Evolutionary conservation across 1,139 yeast genomes (phyloP).

Genomic region (Protomyces arabidopsidicola): DNA sequence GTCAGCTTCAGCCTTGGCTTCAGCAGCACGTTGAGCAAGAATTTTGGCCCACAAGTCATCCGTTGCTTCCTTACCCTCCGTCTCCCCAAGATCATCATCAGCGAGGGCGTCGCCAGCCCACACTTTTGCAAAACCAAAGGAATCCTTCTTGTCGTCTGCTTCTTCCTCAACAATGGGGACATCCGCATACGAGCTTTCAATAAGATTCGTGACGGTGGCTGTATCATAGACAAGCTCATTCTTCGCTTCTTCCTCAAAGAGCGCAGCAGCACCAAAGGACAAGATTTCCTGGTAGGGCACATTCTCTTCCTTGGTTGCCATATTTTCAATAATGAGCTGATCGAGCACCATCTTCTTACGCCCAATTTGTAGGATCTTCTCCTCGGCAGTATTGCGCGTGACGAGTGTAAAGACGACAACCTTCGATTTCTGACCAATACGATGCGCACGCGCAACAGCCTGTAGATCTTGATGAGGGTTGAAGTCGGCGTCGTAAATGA

Average conservation of each 20-base stretch:
- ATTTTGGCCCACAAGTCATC: constrained; percentile 32
- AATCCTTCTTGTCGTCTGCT: constrained; percentile 37
- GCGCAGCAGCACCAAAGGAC: constrained; percentile 32
- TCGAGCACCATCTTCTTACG: constrained; percentile 78
- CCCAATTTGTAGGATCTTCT: constrained; percentile 74
- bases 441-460: constrained; percentile 86
- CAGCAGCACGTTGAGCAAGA: constrained; percentile 30
- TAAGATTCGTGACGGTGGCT: constrained; percentile 30
- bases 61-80: constrained; percentile 25
- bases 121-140: constrained; percentile 32
- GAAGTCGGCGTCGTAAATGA: constrained; percentile 86
- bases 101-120: constrained; percentile 31
- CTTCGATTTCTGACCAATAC: constrained; percentile 85
- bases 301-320: constrained; percentile 30
- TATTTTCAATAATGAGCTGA: constrained; percentile 62
- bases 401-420: constrained; percentile 74
- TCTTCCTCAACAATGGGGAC: constrained; percentile 79
- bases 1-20: constrained; percentile 21
- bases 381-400: constrained; percentile 74
- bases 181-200: constrained; percentile 49
- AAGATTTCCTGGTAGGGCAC: constrained; percentile 31
- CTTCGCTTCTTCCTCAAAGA: constrained; percentile 32
- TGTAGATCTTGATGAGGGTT: constrained; percentile 90
- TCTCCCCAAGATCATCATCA: constrained; percentile 22
- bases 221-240: constrained; percentile 31